Evolutionary conservation across 768 basidiomycete genomes (phyloP).

Genomic region (Amanita fuliginea): DNA sequence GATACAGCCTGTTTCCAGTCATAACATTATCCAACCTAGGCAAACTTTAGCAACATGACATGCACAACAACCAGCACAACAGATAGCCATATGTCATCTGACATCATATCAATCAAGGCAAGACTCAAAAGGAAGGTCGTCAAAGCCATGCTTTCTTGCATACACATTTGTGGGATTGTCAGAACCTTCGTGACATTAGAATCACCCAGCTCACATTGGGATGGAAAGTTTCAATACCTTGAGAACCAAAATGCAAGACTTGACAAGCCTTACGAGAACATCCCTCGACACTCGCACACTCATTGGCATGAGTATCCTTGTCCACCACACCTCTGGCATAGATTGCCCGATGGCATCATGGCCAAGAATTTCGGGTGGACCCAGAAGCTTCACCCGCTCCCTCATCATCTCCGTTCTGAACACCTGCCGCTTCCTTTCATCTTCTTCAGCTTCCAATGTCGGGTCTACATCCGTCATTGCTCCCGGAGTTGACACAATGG

Average conservation of each 20-base stretch:
- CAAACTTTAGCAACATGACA: background rate
- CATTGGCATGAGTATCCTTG: background rate
- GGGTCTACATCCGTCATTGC: background rate
- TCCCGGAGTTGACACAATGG: background rate
- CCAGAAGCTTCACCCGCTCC: constrained; percentile 5
- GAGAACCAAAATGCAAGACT: constrained; percentile 17
- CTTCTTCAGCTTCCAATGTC: background rate
- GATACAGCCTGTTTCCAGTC: too few species aligned
- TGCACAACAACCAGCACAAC: background rate
- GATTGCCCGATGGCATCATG: too few species aligned
- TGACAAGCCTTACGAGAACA: constrained; percentile 12
- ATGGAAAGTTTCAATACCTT: constrained; percentile 13
- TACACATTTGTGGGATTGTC: background rate
- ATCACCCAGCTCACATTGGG: background rate
- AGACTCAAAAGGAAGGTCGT: background rate
- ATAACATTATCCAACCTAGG: background rate
- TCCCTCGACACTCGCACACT: background rate
- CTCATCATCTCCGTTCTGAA: constrained; percentile 1
- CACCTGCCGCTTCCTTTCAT: background rate
- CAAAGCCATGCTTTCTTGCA: background rate
- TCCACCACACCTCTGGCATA: constrained; percentile 5
- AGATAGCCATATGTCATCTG: constrained; percentile 5
- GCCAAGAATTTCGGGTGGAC: background rate
- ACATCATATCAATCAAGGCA: constrained; percentile 2
- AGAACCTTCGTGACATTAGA: background rate